Evolutionary conservation across 345 rosid species (phyloP).

Genomic region (Ceriops tagal): DNA sequence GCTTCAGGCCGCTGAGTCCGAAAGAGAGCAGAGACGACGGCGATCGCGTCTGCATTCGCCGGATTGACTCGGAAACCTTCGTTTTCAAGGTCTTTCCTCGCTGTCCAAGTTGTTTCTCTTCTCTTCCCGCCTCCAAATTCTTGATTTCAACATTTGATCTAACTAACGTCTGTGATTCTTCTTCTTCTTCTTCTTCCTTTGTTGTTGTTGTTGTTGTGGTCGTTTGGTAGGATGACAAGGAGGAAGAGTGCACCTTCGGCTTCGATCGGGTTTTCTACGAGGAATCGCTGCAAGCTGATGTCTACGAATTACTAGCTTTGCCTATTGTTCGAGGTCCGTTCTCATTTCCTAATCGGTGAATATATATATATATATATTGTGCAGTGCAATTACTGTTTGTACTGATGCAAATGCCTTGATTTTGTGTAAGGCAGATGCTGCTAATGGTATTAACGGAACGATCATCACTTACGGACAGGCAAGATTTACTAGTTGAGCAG

Average conservation of each 20-base stretch:
- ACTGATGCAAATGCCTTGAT: constrained; percentile 3
- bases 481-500: background rate
- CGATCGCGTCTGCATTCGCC: constrained; percentile 46
- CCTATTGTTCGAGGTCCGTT: constrained; percentile 65
- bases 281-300: constrained; percentile 53
- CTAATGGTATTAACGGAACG: constrained; percentile 68
- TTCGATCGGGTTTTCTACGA: constrained; percentile 63
- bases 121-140: too few species aligned
- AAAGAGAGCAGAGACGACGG: constrained; percentile 53
- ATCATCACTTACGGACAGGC: constrained; percentile 93
- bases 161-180: background rate
- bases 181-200: background rate
- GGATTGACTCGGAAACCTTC: constrained; percentile 54
- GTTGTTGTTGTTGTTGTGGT: background rate
- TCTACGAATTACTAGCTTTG: constrained; percentile 61
- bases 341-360: background rate
- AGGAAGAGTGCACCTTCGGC: constrained; percentile 54
- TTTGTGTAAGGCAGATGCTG: constrained; percentile 45
- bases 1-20: constrained; percentile 73
- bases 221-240: constrained; percentile 57
- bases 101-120: background rate
- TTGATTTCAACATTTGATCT: too few species aligned
- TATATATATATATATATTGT: background rate
- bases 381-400: background rate
- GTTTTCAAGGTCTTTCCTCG: constrained; percentile 48